Evolutionary conservation across 495 filamentous ascomycete species (phyloP).

Genomic region (Penicillium cataractarum): DNA sequence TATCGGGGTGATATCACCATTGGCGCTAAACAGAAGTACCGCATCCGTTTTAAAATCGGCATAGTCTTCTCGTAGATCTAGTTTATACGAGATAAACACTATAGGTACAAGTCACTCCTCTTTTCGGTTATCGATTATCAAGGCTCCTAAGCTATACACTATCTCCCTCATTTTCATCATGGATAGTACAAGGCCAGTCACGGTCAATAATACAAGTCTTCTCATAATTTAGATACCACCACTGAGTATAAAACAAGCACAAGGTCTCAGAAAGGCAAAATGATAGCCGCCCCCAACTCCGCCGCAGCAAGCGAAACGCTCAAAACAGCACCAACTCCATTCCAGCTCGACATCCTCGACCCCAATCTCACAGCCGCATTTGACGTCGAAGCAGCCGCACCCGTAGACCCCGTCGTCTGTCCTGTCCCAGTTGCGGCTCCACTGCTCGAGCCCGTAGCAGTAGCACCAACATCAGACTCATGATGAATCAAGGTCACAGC

Average conservation of each 20-base stretch:
- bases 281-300: neutral
- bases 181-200: too few species aligned
- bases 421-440: neutral
- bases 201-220: neutral
- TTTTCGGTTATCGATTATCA: neutral
- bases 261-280: neutral
- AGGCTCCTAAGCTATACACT: neutral
- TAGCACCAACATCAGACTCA: neutral
- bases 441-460: neutral
- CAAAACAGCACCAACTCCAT: neutral
- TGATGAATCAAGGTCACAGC: neutral
- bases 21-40: too few species aligned
- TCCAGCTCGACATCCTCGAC: neutral
- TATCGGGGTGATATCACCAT: neutral
- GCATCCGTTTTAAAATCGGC: too few species aligned
- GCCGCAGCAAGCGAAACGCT: neutral
- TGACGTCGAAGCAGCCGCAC: neutral
- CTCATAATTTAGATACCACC: neutral
- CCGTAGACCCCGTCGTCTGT: neutral
- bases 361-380: neutral
- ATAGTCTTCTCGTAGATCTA: neutral
- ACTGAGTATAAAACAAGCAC: neutral
- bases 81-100: neutral
- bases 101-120: too few species aligned
- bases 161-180: neutral